A percentile compares a stretch with the other conserved stretches of the same genome.
phyloP scores from a whole-genome alignment of 2,329 filamentous ascomycete genomes.

The Sporothrix humicola region DNA sequence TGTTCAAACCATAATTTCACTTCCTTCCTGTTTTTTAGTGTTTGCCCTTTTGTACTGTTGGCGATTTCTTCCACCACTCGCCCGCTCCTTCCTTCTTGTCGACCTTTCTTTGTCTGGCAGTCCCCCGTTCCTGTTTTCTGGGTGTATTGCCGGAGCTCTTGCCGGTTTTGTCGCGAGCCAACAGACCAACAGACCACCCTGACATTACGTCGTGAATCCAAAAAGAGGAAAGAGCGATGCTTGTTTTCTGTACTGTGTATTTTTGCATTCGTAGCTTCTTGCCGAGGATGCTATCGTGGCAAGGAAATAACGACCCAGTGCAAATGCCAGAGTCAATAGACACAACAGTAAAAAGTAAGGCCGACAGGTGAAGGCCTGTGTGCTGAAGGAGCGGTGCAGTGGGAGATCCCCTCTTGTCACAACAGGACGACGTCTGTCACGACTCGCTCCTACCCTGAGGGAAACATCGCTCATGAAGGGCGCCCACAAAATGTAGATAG shows the following conservation, averaged over 20 bases:
- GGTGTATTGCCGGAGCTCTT: not conserved
- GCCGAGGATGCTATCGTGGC: not conserved
- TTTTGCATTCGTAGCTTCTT: no score
- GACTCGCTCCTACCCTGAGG: constrained; percentile 7
- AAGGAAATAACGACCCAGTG: not conserved
- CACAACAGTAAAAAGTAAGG: not conserved
- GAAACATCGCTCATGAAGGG: not conserved
- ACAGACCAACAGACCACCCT: not conserved
- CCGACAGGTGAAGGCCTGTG: not conserved
- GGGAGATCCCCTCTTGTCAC: not conserved
- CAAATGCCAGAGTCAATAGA: no score
- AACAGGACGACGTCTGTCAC: no score
- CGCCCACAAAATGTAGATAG: not conserved
- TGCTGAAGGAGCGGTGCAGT: not conserved
- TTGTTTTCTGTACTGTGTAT: not conserved
- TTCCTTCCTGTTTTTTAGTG: not conserved
- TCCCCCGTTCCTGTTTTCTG: not conserved
- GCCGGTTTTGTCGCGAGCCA: not conserved
- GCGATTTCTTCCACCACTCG: not conserved
- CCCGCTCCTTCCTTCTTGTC: not conserved
- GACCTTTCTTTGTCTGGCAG: not conserved
- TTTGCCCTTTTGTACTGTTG: not conserved
- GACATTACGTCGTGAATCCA: not conserved
- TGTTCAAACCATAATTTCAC: constrained; percentile 21
- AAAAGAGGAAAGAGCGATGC: not conserved